Conservation (phyloP, 139 green algal species). For the Trebouxia sp. region DNA sequence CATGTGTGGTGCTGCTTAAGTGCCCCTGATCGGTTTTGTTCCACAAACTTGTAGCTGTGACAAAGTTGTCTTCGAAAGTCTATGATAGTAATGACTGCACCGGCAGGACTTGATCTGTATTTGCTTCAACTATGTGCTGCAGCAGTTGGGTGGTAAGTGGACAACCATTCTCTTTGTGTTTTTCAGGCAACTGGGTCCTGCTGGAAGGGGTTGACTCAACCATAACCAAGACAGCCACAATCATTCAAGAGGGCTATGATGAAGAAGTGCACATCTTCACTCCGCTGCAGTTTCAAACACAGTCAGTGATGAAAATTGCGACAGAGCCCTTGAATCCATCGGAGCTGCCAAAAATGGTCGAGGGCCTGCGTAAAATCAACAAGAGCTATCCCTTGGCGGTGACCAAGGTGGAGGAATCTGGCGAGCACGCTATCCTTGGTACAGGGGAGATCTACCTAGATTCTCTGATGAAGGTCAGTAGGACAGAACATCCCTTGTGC, state of each 20-base stretch:
- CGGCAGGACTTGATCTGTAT: too few species aligned
- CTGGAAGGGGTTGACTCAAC: conserved; percentile 91
- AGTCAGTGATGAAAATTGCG: conserved; percentile 93
- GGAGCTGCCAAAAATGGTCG: conserved; percentile 97
- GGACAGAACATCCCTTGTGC: too few species aligned
- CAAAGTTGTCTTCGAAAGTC: too few species aligned
- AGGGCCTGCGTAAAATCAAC: conserved; percentile 86
- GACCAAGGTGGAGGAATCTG: conserved; percentile 96
- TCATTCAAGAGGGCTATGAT: conserved; percentile 73
- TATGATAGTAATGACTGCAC: too few species aligned
- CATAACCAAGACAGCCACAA: conserved; percentile 93
- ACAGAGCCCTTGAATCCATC: conserved; percentile 94
- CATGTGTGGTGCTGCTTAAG: too few species aligned
- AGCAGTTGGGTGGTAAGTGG: too few species aligned
- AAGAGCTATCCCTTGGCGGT: conserved; percentile 88
- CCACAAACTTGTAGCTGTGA: too few species aligned
- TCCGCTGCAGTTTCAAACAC: conserved; percentile 74
- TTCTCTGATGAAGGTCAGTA: conserved; percentile 88
- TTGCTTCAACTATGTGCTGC: too few species aligned
- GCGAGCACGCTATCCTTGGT: conserved; percentile 96
- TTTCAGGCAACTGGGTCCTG: conserved; percentile 83
- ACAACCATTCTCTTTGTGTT: too few species aligned
- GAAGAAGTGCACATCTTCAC: conserved; percentile 83
- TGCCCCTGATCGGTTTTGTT: too few species aligned
- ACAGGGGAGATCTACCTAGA: conserved; percentile 98